Evolutionary conservation across 116 monocot genomes (phyloP).

Genomic region (Cymodocea nodosa): DNA sequence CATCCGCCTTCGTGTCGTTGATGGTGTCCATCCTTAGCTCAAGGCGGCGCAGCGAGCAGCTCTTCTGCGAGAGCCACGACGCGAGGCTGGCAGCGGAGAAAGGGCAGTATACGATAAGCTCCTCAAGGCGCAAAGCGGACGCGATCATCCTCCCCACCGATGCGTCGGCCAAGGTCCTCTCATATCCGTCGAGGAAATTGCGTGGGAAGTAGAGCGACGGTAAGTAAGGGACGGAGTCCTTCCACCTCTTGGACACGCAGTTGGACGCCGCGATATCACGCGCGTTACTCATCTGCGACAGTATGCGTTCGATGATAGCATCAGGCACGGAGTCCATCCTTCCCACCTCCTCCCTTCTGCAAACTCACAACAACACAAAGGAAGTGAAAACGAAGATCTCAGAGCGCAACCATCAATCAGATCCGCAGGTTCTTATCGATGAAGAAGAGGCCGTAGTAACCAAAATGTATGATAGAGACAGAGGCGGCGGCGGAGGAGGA

Average conservation of each 20-base stretch:
- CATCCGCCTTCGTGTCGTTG: constrained; percentile 9
- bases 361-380: not conserved
- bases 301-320: constrained; percentile 61
- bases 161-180: constrained; percentile 20
- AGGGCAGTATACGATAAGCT: constrained; percentile 83
- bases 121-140: constrained; percentile 28
- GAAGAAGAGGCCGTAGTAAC: not conserved
- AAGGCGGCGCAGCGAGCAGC: constrained; percentile 38
- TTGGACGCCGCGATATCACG: constrained; percentile 55
- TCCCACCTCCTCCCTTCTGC: not conserved
- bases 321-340: constrained; percentile 73
- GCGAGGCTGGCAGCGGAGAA: constrained; percentile 42
- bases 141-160: constrained; percentile 49
- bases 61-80: constrained; percentile 34
- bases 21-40: constrained; percentile 76
- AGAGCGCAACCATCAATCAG: too few species aligned
- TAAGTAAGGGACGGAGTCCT: constrained; percentile 45
- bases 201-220: constrained; percentile 85
- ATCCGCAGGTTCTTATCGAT: not conserved
- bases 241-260: constrained; percentile 71
- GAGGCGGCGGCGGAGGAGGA: too few species aligned
- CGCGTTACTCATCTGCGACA: constrained; percentile 62
- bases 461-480: not conserved
- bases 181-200: constrained; percentile 32
- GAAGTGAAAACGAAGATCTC: too few species aligned